Evolutionary conservation across 495 filamentous ascomycete species (phyloP).

Genomic region (Talaromyces proteolyticus): DNA sequence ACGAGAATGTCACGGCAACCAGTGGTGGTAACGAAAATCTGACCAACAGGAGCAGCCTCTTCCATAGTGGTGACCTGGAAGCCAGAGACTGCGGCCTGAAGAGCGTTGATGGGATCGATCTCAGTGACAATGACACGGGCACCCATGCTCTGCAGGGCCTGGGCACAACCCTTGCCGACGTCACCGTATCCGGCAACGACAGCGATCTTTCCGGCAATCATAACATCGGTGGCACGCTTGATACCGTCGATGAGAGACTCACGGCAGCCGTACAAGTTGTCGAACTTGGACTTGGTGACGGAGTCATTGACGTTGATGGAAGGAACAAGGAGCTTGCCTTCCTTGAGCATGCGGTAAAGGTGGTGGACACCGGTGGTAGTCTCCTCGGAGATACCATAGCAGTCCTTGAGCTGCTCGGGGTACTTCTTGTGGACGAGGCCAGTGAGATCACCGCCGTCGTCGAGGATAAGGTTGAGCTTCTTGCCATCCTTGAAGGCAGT

Average conservation of each 20-base stretch:
- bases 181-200: constrained; percentile 98
- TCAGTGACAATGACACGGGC: constrained; percentile 95
- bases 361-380: constrained; percentile 99
- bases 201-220: constrained; percentile 98
- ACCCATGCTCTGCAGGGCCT: constrained; percentile 94
- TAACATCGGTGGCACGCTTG: constrained; percentile 99
- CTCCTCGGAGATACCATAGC: constrained; percentile 98
- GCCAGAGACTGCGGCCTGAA: constrained; percentile 95
- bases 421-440: constrained; percentile 96
- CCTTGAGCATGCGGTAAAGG: constrained; percentile 96
- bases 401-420: constrained; percentile 93
- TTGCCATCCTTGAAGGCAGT: constrained; percentile 92
- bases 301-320: constrained; percentile 99
- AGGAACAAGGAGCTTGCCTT: constrained; percentile 81
- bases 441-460: constrained; percentile 97
- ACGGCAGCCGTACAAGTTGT: constrained; percentile 99
- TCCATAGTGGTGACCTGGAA: constrained; percentile 98
- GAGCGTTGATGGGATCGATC: constrained; percentile 98
- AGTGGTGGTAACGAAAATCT: constrained; percentile 99
- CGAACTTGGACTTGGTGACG: constrained; percentile 99
- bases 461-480: constrained; percentile 96
- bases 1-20: constrained; percentile 97
- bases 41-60: constrained; percentile 76
- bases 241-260: constrained; percentile 99
- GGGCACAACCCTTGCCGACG: constrained; percentile 97